Evolutionary conservation across 805 yeast genomes (phyloP).

Genomic region (Yarrowia bubula): DNA sequence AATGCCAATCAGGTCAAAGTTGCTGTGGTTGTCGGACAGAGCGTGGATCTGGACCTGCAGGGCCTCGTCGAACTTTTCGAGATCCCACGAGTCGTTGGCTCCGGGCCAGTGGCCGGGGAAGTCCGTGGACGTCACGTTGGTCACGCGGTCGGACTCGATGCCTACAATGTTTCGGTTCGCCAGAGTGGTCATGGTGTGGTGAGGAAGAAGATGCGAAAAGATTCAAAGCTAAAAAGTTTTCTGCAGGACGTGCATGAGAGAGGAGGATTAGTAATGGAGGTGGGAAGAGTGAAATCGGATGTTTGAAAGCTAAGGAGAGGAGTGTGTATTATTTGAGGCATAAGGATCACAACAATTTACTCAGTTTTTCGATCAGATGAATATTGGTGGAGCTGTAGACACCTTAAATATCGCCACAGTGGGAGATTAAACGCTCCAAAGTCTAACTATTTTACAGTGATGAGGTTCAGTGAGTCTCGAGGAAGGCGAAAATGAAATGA

Average conservation of each 20-base stretch:
- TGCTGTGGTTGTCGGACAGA: slow-evolving; percentile 60
- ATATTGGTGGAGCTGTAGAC: no score
- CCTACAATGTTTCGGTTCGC: slow-evolving; percentile 60
- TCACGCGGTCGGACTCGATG: slow-evolving; percentile 85
- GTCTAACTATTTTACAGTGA: no score
- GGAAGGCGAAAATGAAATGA: no score
- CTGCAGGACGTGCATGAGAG: slow-evolving; percentile 8
- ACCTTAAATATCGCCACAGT: no score
- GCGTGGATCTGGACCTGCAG: slow-evolving; percentile 64
- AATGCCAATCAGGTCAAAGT: slow-evolving; percentile 80
- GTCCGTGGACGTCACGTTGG: slow-evolving; percentile 80
- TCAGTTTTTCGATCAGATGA: no score
- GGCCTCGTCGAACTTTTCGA: slow-evolving; percentile 70
- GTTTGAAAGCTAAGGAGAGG: no score
- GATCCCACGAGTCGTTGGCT: slow-evolving; percentile 74
- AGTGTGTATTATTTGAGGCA: neutral
- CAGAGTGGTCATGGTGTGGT: neutral
- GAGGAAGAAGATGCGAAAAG: neutral
- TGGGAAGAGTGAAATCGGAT: no score
- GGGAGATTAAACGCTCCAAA: no score
- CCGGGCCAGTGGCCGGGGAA: slow-evolving; percentile 80
- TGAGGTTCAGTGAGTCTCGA: no score
- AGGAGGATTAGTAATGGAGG: neutral
- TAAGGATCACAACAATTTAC: no score
- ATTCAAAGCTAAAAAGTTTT: slow-evolving; percentile 16